Evolutionary conservation across 495 filamentous ascomycete genomes (phyloP).

Genomic region (Parmelia sp.): DNA sequence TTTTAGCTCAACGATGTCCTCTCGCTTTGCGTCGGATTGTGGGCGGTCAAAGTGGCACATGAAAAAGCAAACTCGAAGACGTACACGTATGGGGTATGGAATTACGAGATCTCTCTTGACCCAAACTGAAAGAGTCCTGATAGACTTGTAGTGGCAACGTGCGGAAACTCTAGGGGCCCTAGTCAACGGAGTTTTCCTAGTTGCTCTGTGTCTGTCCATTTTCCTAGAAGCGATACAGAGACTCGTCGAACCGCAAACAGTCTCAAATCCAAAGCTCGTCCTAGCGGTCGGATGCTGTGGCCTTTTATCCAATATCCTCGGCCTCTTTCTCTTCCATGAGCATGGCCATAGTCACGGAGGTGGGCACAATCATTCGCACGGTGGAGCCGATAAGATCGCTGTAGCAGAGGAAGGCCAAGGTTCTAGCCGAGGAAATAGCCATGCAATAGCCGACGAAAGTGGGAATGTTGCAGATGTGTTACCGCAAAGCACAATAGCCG

Average conservation of each 20-base stretch:
- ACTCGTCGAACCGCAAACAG: slow-evolving; percentile 80
- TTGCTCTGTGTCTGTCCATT: slow-evolving; percentile 91
- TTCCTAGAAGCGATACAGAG: slow-evolving; percentile 89
- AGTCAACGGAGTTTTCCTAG: slow-evolving; percentile 93
- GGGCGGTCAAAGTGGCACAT: slow-evolving; percentile 85
- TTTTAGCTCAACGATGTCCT: slow-evolving; percentile 87
- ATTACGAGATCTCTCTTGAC: not conserved
- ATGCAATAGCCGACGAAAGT: slow-evolving; percentile 37
- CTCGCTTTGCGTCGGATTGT: slow-evolving; percentile 83
- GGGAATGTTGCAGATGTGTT: slow-evolving; percentile 46
- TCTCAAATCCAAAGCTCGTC: slow-evolving; percentile 75
- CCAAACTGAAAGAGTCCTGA: slow-evolving; percentile 19
- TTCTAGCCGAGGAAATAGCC: slow-evolving; percentile 23
- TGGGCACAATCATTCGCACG: slow-evolving; percentile 44
- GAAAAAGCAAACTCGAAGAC: slow-evolving; percentile 71
- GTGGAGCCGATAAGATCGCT: slow-evolving; percentile 33
- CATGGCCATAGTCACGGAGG: slow-evolving; percentile 80
- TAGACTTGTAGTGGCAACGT: slow-evolving; percentile 71
- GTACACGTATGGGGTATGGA: slow-evolving; percentile 86
- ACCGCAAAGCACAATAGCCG: slow-evolving; percentile 29
- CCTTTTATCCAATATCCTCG: slow-evolving; percentile 83
- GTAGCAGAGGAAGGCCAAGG: slow-evolving; percentile 44
- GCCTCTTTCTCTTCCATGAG: slow-evolving; percentile 83
- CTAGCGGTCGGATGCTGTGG: slow-evolving; percentile 82
- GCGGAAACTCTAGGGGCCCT: slow-evolving; percentile 96